Conservation (phyloP, 2,329 filamentous ascomycete species). For the Fusarium sarcochroum region DNA sequence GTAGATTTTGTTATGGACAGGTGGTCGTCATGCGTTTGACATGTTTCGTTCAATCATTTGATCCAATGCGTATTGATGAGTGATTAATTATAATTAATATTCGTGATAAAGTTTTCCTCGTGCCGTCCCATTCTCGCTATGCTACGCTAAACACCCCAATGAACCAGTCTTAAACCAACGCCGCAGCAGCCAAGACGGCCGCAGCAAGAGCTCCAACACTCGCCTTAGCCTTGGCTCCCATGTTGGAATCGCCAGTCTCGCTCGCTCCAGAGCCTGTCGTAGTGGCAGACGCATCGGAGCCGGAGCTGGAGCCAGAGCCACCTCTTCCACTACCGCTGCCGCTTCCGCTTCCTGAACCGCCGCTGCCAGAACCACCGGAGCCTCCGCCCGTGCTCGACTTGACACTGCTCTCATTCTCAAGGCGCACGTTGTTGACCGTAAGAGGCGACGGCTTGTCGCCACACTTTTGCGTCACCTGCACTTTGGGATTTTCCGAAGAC, state of each 20-base stretch:
- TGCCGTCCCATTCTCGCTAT: neutral
- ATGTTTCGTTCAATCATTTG: neutral
- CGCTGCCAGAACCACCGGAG: neutral
- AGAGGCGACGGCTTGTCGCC: conserved; percentile 27
- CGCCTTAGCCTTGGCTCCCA: conserved; percentile 14
- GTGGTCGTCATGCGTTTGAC: neutral
- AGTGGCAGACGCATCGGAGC: conserved; percentile 3
- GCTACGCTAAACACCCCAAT: neutral
- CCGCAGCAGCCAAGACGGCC: conserved; percentile 17
- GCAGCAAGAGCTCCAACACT: conserved; percentile 26
- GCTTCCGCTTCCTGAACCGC: conserved; percentile 5
- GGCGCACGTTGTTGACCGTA: conserved; percentile 28
- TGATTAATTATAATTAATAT: conserved; percentile 16
- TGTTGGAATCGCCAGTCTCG: conserved; percentile 22
- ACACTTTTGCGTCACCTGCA: conserved; percentile 34
- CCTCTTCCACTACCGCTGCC: conserved; percentile 3
- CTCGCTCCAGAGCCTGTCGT: conserved; percentile 15
- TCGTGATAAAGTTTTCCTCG: neutral
- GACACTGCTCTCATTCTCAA: conserved; percentile 29
- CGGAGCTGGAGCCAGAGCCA: conserved; percentile 3
- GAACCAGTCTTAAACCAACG: conserved; percentile 5
- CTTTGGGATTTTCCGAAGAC: conserved; percentile 30
- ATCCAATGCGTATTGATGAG: too few relatives aligned
- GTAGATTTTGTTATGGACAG: too few relatives aligned
- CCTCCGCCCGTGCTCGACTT: conserved; percentile 27